Evolutionary conservation across 345 rosid species (phyloP).

Genomic region (Camelina hispida): DNA sequence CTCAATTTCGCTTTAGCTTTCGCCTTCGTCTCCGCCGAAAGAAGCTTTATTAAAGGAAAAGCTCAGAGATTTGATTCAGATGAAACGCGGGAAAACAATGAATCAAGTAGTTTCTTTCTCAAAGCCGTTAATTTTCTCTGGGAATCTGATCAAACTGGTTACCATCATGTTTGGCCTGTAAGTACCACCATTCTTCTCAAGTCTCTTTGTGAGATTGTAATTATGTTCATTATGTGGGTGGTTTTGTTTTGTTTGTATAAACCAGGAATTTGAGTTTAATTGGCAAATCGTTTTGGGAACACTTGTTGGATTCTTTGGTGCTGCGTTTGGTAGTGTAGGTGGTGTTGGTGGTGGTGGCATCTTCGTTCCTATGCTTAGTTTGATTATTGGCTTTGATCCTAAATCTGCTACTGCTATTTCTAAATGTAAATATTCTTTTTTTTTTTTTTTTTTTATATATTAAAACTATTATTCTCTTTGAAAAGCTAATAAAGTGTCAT

Average conservation of each 20-base stretch:
- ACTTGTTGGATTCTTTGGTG: conserved; percentile 79
- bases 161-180: conserved; percentile 84
- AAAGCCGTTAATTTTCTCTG: conserved; percentile 49
- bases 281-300: conserved; percentile 75
- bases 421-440: conserved; percentile 62
- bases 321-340: conserved; percentile 91
- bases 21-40: conserved; percentile 60
- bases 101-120: conserved; percentile 41
- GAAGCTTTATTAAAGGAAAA: conserved; percentile 51
- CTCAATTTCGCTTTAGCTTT: conserved; percentile 52
- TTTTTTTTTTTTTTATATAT: too few relatives aligned
- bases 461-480: not conserved
- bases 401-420: conserved; percentile 81
- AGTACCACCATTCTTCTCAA: not conserved
- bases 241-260: not conserved
- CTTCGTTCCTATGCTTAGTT: conserved; percentile 79
- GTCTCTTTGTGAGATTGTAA: not conserved
- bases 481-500: not conserved
- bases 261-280: conserved; percentile 69
- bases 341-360: conserved; percentile 97
- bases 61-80: conserved; percentile 14
- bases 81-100: conserved; percentile 29
- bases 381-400: conserved; percentile 81
- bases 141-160: conserved; percentile 56
- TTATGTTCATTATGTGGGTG: not conserved